A percentile compares a stretch with the other conserved stretches of the same genome.
These are phyloP conservation scores for Cocos nucifera DNA, from an alignment of 176 grass and related monocot genomes.

Conservation along the genomic window DNA sequence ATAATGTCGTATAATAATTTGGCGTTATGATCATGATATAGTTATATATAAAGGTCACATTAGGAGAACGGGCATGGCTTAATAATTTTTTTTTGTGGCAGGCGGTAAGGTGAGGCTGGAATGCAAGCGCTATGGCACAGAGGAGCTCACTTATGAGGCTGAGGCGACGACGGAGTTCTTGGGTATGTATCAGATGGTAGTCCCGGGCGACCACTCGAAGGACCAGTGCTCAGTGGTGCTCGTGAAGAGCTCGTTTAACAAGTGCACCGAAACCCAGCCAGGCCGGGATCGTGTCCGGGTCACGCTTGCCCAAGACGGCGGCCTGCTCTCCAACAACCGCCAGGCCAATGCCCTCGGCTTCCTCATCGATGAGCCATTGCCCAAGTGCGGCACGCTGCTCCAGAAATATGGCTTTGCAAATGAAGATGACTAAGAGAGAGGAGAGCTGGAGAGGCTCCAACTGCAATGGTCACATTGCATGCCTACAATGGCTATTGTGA, in stretches of 20 bases:
- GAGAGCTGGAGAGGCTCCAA: neutral
- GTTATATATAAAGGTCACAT: no score
- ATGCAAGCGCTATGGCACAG: slow-evolving; percentile 49
- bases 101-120: slow-evolving; percentile 79
- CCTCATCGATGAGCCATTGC: slow-evolving; percentile 48
- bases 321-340: slow-evolving; percentile 35
- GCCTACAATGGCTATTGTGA: neutral
- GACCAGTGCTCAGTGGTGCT: slow-evolving; percentile 71
- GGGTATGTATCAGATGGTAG: slow-evolving; percentile 55
- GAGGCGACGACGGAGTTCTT: slow-evolving; percentile 36
- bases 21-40: no score
- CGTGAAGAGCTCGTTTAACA: slow-evolving; percentile 36
- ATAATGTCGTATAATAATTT: no score
- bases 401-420: slow-evolving; percentile 18
- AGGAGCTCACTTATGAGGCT: slow-evolving; percentile 22
- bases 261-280: slow-evolving; percentile 24
- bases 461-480: neutral
- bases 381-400: slow-evolving; percentile 42
- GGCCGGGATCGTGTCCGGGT: slow-evolving; percentile 40
- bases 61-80: no score
- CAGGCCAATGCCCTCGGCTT: slow-evolving; percentile 57
- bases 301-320: slow-evolving; percentile 22
- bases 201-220: slow-evolving; percentile 52
- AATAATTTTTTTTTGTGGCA: neutral
- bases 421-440: slow-evolving; percentile 16